phyloP scores from a whole-genome alignment of 2,329 filamentous ascomycete species.

The Knufia petricola region DNA sequence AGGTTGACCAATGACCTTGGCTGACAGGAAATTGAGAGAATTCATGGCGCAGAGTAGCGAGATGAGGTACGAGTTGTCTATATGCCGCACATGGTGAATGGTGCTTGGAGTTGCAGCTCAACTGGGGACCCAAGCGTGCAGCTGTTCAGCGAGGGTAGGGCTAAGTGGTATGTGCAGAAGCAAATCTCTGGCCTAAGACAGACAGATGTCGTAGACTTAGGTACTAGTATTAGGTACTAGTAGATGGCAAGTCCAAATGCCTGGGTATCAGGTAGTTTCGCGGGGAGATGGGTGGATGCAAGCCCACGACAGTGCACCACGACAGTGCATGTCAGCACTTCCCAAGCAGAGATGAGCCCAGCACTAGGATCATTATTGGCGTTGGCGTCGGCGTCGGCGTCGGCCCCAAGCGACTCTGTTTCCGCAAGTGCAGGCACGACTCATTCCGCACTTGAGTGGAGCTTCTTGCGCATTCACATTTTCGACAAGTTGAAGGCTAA shows the following conservation, averaged over 20 bases:
- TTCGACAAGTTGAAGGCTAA: too few species aligned
- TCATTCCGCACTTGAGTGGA: too few species aligned
- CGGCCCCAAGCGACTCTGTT: too few species aligned
- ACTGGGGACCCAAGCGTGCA: background rate
- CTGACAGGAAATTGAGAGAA: conserved; percentile 87
- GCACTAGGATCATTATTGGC: too few species aligned
- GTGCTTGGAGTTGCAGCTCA: background rate
- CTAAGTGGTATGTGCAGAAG: background rate
- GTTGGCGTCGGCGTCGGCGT: too few species aligned
- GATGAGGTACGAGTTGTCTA: too few species aligned
- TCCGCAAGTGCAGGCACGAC: background rate
- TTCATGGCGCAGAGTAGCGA: conserved; percentile 55
- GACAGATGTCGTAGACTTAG: background rate
- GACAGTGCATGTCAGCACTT: background rate
- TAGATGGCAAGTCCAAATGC: too few species aligned
- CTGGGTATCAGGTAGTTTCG: too few species aligned
- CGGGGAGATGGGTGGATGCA: background rate
- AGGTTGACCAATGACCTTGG: conserved; percentile 60
- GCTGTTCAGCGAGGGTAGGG: background rate
- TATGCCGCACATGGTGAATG: conserved; percentile 7
- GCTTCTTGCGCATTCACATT: too few species aligned
- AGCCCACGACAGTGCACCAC: background rate
- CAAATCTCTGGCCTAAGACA: too few species aligned
- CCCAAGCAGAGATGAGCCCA: too few species aligned
- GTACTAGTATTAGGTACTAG: background rate